Evolutionary conservation across 164 flowering plant genomes (phyloP).

Genomic region (Magnolia sinica): DNA sequence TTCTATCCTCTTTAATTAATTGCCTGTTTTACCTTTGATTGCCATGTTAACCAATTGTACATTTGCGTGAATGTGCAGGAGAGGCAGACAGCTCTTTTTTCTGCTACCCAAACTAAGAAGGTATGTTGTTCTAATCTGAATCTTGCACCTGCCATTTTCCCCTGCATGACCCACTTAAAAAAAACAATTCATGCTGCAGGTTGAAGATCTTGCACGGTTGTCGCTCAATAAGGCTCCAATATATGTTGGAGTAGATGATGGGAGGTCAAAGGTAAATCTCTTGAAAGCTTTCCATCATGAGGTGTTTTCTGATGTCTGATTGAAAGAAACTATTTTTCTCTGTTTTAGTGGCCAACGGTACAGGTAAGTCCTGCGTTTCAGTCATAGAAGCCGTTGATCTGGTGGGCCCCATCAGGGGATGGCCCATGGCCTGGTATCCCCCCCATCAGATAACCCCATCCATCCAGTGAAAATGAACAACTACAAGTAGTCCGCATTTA

Average conservation of each 20-base stretch:
- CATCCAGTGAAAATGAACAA: too few species aligned
- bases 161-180: neutral
- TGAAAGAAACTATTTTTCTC: neutral
- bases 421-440: too few species aligned
- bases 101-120: slow-evolving; percentile 97
- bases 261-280: slow-evolving; percentile 64
- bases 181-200: slow-evolving; percentile 39
- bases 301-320: neutral
- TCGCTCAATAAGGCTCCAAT: slow-evolving; percentile 72
- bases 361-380: too few species aligned
- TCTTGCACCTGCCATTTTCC: slow-evolving; percentile 1
- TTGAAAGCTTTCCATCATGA: neutral
- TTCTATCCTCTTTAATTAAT: too few species aligned
- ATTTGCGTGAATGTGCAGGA: slow-evolving; percentile 35
- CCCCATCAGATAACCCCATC: too few species aligned
- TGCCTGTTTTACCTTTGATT: too few species aligned
- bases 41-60: too few species aligned
- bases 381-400: too few species aligned
- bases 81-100: slow-evolving; percentile 92
- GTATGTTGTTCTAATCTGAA: slow-evolving; percentile 28
- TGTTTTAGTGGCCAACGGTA: neutral
- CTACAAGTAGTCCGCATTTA: too few species aligned
- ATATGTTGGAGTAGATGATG: slow-evolving; percentile 91
- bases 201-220: slow-evolving; percentile 87
- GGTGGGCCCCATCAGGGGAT: too few species aligned